Conservation (phyloP, 2,329 filamentous ascomycete genomes). For the Bipolaris oryzae region DNA sequence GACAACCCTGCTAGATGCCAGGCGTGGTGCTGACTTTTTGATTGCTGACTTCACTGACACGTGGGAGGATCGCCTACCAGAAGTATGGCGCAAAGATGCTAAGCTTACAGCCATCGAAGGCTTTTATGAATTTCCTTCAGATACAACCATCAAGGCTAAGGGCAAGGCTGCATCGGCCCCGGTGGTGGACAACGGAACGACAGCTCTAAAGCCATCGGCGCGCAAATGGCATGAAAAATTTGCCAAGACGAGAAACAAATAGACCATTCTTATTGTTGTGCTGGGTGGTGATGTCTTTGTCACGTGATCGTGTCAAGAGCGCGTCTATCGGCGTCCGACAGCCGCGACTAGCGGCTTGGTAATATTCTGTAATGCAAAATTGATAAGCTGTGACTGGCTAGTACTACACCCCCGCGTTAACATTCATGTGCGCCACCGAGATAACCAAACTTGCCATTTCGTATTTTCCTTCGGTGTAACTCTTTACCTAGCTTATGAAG, state of each 20-base stretch:
- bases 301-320: slow-evolving; percentile 18
- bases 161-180: slow-evolving; percentile 12
- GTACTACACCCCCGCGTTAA: background rate
- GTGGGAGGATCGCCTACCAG: slow-evolving; percentile 48
- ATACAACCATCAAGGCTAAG: slow-evolving; percentile 41
- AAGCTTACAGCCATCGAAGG: slow-evolving; percentile 42
- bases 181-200: slow-evolving; percentile 8
- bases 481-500: slow-evolving; percentile 11
- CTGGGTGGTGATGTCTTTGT: background rate
- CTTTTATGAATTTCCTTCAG: slow-evolving; percentile 40
- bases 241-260: slow-evolving; percentile 42
- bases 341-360: slow-evolving; percentile 24
- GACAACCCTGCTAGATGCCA: slow-evolving; percentile 39
- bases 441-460: slow-evolving; percentile 4
- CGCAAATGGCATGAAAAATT: slow-evolving; percentile 52
- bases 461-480: background rate
- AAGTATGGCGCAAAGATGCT: slow-evolving; percentile 45
- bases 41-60: slow-evolving; percentile 45
- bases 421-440: slow-evolving; percentile 13
- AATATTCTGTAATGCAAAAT: slow-evolving; percentile 13
- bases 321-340: slow-evolving; percentile 16
- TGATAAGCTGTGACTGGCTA: slow-evolving; percentile 25
- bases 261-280: background rate
- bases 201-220: slow-evolving; percentile 34
- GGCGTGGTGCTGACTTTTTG: slow-evolving; percentile 31